Conservation (phyloP, 139 green algal species). For the Micractinium sp. region DNA sequence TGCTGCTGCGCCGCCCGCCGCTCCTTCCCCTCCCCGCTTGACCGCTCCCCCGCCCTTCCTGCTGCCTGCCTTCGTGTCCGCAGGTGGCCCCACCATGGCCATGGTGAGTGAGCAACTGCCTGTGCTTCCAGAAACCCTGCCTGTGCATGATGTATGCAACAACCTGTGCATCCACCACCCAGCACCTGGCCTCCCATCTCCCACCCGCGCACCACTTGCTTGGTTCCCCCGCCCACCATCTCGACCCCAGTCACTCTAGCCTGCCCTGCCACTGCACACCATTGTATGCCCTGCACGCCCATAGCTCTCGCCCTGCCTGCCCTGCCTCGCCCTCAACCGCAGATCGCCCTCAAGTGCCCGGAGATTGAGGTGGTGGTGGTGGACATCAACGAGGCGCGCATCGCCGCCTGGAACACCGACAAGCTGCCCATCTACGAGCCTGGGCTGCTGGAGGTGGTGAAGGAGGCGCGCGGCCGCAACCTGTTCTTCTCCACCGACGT, state of each 20-base stretch:
- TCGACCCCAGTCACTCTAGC: too few species aligned
- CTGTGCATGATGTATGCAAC: background rate
- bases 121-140: background rate
- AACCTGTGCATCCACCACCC: too few species aligned
- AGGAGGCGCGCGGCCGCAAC: constrained; percentile 83
- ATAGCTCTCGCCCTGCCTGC: background rate
- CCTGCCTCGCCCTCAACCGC: background rate
- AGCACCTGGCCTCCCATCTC: too few species aligned
- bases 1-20: background rate
- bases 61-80: background rate
- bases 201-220: too few species aligned
- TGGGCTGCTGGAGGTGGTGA: constrained; percentile 92
- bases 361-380: constrained; percentile 95
- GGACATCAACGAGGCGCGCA: constrained; percentile 88
- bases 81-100: constrained; percentile 76
- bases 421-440: constrained; percentile 99
- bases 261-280: too few species aligned
- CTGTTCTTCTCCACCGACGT: constrained; percentile 98
- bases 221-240: background rate
- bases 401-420: constrained; percentile 96
- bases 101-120: constrained; percentile 48
- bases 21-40: background rate
- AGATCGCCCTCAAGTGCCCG: constrained; percentile 94
- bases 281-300: too few species aligned
- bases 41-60: background rate